Base-by-base conservation (phyloP, 306 rosid genomes). In the Echinosophora koreensis region DNA sequence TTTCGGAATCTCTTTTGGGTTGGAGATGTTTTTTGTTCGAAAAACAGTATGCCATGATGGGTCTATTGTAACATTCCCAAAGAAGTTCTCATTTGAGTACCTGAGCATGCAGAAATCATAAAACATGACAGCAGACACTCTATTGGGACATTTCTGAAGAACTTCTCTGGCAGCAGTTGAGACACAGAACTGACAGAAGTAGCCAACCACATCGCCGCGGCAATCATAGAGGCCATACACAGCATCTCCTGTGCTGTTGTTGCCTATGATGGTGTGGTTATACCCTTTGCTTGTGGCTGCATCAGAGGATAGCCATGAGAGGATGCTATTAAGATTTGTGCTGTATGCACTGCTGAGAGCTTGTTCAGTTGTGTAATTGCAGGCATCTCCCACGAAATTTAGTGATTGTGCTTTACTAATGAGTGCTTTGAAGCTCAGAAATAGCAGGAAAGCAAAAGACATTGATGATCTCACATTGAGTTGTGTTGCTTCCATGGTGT, bases 161-260 rank as follows among this genome's bases (percentile, higher is more conserved):
- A 83, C 9, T 6, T 58, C 77, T 0, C 0, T 60, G 13, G n/a
- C 5, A 1, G 83, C 86, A 9, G 62, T 14, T 7, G 17, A 3
- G 62, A 83, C 3, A 10, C 86, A 83, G 58, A 78, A 83, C 55
- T 66, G 68, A 16, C 86, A 83, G 30, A 72, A 38, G 44, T 13
- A 17, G 5, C 59, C 59, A 0, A 6, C 3, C 7, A 34, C 30
- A 34, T 77, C 86, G 0, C 13, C 55, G 1, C 82, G 41, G 66
- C 85, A 76, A 2, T 55, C 61, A 3, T 69, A 76, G 60, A 18
- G 2, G 5, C 82, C 78, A 11, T 82, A 76, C 12, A 66, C 69
- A 3, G 51, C 12, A 42, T 71, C 68, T 1, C 2, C 0, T 6
- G 6, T 18, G 6, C 3, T 30, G 32, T 17, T 34, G 32, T 8